Conservation (phyloP, 768 basidiomycete species). For the Mycena indigotica region DNA sequence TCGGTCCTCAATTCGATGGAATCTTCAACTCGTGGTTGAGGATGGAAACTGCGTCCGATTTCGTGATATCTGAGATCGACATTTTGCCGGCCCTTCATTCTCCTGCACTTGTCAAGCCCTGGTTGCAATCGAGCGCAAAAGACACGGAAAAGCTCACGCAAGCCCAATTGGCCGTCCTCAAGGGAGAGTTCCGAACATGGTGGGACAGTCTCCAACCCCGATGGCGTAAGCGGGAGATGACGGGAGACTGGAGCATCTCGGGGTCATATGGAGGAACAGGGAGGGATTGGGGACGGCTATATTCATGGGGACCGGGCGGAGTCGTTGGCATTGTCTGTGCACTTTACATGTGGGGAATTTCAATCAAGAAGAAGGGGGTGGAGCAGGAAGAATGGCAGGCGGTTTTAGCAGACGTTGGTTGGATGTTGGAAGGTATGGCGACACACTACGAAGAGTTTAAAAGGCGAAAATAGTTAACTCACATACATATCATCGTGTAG, state of each 20-base stretch:
- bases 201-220: not conserved
- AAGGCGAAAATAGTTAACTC: no score
- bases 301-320: slow-evolving; percentile 8
- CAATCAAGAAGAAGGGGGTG: not conserved
- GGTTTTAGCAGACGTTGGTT: not conserved
- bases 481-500: no score
- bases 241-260: not conserved
- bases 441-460: slow-evolving; percentile 3
- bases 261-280: not conserved
- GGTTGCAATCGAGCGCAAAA: not conserved
- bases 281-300: slow-evolving; percentile 5
- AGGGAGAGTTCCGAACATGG: not conserved
- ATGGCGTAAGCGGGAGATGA: not conserved
- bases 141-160: not conserved
- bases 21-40: slow-evolving; percentile 2
- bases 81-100: slow-evolving; percentile 3
- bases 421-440: slow-evolving; percentile 11
- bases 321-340: not conserved
- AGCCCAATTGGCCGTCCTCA: not conserved
- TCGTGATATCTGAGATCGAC: not conserved
- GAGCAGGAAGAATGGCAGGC: not conserved
- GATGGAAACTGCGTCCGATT: not conserved
- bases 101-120: not conserved
- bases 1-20: not conserved
- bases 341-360: slow-evolving; percentile 9